Percentiles rank a stretch among this genome's conserved stretches.
phyloP scores from a whole-genome alignment of 345 rosid species.

The Salix exigua region DNA sequence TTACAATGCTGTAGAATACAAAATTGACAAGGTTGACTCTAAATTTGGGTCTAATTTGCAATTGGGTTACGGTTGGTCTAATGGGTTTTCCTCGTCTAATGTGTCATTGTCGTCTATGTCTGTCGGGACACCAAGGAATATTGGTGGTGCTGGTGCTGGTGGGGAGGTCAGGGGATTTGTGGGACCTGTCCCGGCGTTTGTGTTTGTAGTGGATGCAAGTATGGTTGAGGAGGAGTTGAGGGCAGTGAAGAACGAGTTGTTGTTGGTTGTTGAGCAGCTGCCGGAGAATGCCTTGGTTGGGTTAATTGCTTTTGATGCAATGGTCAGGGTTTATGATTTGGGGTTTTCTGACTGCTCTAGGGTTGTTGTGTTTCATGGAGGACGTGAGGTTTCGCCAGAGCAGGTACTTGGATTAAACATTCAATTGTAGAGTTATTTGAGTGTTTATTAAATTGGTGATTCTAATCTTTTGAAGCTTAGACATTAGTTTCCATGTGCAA shows the following conservation, averaged over 20 bases:
- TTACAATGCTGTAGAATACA: conserved; percentile 77
- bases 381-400: conserved; percentile 60
- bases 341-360: conserved; percentile 69
- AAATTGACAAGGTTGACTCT: conserved; percentile 10
- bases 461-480: background rate
- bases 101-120: conserved; percentile 47
- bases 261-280: conserved; percentile 71
- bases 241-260: conserved; percentile 65
- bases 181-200: conserved; percentile 69
- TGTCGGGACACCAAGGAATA: conserved; percentile 25
- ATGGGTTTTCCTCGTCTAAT: conserved; percentile 41
- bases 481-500: background rate
- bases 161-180: conserved; percentile 27
- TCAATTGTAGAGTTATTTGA: background rate
- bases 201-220: conserved; percentile 77
- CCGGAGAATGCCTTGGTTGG: conserved; percentile 74
- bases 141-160: conserved; percentile 19
- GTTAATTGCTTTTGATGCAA: conserved; percentile 69
- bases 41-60: conserved; percentile 12
- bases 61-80: conserved; percentile 11
- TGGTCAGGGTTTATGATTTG: conserved; percentile 83
- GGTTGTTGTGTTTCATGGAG: conserved; percentile 73
- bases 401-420: conserved; percentile 43
- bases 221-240: conserved; percentile 62
- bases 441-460: background rate